Evolutionary conservation across 805 yeast genomes (phyloP).

Genomic region (Candida quercuum): DNA sequence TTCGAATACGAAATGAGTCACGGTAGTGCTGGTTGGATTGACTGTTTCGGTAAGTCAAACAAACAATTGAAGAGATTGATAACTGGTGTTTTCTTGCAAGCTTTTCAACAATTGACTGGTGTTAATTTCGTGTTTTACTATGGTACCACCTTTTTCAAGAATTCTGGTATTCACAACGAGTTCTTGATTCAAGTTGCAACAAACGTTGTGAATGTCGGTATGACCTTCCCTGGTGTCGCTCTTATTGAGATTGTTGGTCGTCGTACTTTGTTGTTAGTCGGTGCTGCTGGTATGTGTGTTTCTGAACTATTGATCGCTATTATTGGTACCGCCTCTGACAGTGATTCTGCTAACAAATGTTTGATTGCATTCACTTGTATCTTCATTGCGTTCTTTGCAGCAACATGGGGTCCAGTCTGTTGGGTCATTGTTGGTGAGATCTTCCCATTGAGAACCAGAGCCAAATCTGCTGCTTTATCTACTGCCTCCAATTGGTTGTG

Average conservation of each 20-base stretch:
- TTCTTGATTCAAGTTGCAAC: slow-evolving; percentile 37
- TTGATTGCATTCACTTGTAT: slow-evolving; percentile 49
- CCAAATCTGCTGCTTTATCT: slow-evolving; percentile 64
- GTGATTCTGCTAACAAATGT: slow-evolving; percentile 36
- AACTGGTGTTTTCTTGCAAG: slow-evolving; percentile 38
- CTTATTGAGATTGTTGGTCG: slow-evolving; percentile 61
- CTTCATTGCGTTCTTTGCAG: slow-evolving; percentile 72
- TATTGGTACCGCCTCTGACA: slow-evolving; percentile 26
- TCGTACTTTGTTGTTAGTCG: slow-evolving; percentile 52
- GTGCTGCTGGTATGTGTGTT: slow-evolving; percentile 57
- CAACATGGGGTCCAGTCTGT: slow-evolving; percentile 79
- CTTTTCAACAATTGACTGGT: slow-evolving; percentile 67
- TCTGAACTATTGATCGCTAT: slow-evolving; percentile 62
- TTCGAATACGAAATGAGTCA: slow-evolving; percentile 38
- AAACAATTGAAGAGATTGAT: slow-evolving; percentile 38
- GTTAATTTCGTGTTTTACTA: slow-evolving; percentile 69
- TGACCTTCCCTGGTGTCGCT: slow-evolving; percentile 51
- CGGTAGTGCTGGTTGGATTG: slow-evolving; percentile 25
- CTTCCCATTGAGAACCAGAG: slow-evolving; percentile 70
- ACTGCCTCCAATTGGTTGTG: slow-evolving; percentile 79
- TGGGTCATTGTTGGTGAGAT: slow-evolving; percentile 63
- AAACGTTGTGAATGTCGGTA: slow-evolving; percentile 40
- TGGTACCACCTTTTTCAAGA: slow-evolving; percentile 56
- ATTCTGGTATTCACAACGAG: slow-evolving; percentile 44
- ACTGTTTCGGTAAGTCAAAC: slow-evolving; percentile 31